Percentiles rank a stretch among this genome's conserved stretches.
Conservation (phyloP, 2,329 filamentous ascomycete genomes). For the Alternaria dauci region DNA sequence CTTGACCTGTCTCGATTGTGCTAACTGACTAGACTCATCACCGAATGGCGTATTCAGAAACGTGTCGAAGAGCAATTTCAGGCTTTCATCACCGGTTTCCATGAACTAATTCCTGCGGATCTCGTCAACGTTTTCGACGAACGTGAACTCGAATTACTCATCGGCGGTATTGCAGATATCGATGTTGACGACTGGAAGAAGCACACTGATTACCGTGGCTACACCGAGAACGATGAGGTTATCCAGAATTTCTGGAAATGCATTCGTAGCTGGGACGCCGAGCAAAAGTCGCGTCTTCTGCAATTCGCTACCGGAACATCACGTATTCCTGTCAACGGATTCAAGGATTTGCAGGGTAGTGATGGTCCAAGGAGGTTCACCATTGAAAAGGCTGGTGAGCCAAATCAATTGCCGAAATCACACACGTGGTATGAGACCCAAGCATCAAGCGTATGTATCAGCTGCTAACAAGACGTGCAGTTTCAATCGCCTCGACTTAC, state of each 20-base stretch:
- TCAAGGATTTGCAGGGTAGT: conserved; percentile 97
- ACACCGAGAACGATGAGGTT: conserved; percentile 96
- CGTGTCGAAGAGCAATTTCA: conserved; percentile 98
- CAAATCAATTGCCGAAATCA: conserved; percentile 90
- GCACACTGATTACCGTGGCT: conserved; percentile 98
- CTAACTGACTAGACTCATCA: conserved; percentile 73
- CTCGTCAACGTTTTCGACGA: conserved; percentile 99
- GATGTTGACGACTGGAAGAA: conserved; percentile 99
- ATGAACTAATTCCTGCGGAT: conserved; percentile 95
- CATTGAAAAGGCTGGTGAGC: conserved; percentile 95
- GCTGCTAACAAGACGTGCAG: conserved; percentile 57
- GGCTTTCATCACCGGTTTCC: conserved; percentile 96
- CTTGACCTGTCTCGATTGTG: neutral
- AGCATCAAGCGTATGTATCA: neutral
- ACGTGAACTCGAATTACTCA: conserved; percentile 92
- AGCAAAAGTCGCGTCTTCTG: conserved; percentile 94
- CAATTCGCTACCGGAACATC: conserved; percentile 98
- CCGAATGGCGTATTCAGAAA: conserved; percentile 99
- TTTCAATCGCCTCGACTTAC: conserved; percentile 96
- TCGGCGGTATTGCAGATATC: conserved; percentile 99
- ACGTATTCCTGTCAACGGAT: conserved; percentile 97
- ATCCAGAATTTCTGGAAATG: conserved; percentile 99
- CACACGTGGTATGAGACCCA: conserved; percentile 84
- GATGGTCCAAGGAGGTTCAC: conserved; percentile 96
- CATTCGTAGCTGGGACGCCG: conserved; percentile 94